A percentile compares a stretch with the other conserved stretches of the same genome.
phyloP scores from a whole-genome alignment of 148 eudicot species.

The Polygonum aviculare region DNA sequence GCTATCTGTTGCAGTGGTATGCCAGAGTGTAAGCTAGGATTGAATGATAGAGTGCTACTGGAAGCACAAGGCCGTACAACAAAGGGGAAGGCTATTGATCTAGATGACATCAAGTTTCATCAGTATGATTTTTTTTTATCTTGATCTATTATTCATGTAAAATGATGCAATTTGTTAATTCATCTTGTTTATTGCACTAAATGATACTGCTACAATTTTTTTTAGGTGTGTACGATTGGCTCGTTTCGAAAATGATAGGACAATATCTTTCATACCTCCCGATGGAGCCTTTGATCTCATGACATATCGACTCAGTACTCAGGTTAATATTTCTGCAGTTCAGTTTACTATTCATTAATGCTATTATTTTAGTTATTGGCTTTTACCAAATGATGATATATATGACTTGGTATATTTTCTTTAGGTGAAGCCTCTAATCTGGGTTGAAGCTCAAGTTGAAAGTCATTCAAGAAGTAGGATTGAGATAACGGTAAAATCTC shows the following conservation, averaged over 20 bases:
- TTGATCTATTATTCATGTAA: not conserved
- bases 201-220: not conserved
- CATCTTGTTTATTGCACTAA: not conserved
- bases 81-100: slow-evolving; percentile 91
- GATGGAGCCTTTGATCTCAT: slow-evolving; percentile 98
- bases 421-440: slow-evolving; percentile 92
- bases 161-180: not conserved
- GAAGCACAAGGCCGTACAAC: slow-evolving; percentile 90
- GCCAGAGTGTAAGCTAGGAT: slow-evolving; percentile 99
- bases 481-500: slow-evolving; percentile 82
- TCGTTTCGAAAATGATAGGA: slow-evolving; percentile 90
- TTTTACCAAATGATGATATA: not conserved
- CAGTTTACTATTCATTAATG: slow-evolving; percentile 1
- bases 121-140: slow-evolving; percentile 44
- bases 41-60: slow-evolving; percentile 81
- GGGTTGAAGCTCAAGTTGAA: slow-evolving; percentile 98
- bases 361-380: not conserved
- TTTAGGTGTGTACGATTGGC: slow-evolving; percentile 91
- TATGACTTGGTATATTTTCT: not conserved
- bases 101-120: slow-evolving; percentile 97
- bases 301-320: slow-evolving; percentile 95
- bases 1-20: slow-evolving; percentile 69
- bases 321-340: slow-evolving; percentile 31
- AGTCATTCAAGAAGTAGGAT: slow-evolving; percentile 88
- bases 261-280: slow-evolving; percentile 94